Evolutionary conservation across 1,139 yeast genomes (phyloP).

Genomic region (Zygosaccharomyces sapae): DNA sequence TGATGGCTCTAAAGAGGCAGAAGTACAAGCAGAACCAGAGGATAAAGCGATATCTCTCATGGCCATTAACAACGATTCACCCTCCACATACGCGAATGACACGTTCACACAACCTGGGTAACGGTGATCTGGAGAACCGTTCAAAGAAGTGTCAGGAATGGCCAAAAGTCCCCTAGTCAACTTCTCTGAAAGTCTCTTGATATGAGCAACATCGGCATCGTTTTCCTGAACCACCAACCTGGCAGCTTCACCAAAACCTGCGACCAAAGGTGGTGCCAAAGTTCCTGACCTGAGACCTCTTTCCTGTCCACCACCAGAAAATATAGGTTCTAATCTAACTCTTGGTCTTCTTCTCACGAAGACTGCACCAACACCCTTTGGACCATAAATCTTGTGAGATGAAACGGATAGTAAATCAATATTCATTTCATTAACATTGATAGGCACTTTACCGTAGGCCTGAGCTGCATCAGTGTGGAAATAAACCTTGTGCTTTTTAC

Average conservation of each 20-base stretch:
- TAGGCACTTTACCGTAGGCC: conserved; percentile 89
- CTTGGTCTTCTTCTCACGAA: conserved; percentile 97
- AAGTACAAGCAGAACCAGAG: conserved; percentile 98
- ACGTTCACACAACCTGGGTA: conserved; percentile 95
- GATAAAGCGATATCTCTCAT: conserved; percentile 93
- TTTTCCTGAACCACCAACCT: conserved; percentile 71
- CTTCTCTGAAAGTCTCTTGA: conserved; percentile 64
- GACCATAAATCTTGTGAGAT: conserved; percentile 96
- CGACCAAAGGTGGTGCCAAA: conserved; percentile 88
- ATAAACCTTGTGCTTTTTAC: conserved; percentile 82
- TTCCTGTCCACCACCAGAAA: conserved; percentile 99
- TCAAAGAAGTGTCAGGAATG: conserved; percentile 82
- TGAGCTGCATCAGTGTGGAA: conserved; percentile 99
- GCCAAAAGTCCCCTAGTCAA: conserved; percentile 68
- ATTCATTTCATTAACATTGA: conserved; percentile 90
- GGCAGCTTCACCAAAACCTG: conserved; percentile 98
- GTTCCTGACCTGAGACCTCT: conserved; percentile 98
- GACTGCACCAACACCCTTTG: conserved; percentile 96
- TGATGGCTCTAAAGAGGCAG: conserved; percentile 96
- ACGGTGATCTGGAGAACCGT: conserved; percentile 71
- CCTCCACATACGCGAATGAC: conserved; percentile 96
- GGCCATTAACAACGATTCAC: conserved; percentile 96
- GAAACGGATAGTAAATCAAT: conserved; percentile 91
- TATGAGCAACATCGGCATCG: conserved; percentile 69
- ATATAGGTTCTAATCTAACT: conserved; percentile 91